Percentiles rank a stretch among this genome's conserved stretches.
These are phyloP conservation scores for Stachybotrys chlorohalonatus DNA, from an alignment of 2,329 filamentous ascomycete genomes.

Conservation along the genomic window DNA sequence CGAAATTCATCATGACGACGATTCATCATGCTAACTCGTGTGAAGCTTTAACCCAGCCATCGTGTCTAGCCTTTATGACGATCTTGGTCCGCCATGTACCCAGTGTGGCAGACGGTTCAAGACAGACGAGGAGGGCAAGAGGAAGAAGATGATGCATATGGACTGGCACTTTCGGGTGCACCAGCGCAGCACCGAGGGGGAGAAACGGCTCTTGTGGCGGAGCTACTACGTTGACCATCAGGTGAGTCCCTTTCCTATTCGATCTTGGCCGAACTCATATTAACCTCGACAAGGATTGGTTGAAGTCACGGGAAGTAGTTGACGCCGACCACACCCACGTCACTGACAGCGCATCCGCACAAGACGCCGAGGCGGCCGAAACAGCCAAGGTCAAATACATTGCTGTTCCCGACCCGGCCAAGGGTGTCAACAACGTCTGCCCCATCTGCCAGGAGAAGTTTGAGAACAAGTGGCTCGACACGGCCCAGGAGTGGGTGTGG, in stretches of 20 bases:
- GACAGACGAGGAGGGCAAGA: constrained; percentile 65
- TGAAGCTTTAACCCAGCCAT: constrained; percentile 64
- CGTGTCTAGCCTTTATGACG: constrained; percentile 67
- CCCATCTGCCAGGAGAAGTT: constrained; percentile 96
- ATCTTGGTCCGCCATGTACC: constrained; percentile 76
- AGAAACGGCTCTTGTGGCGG: constrained; percentile 78
- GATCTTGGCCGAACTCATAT: constrained; percentile 1
- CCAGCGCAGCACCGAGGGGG: constrained; percentile 75
- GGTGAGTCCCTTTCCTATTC: constrained; percentile 35
- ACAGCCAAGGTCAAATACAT: constrained; percentile 59
- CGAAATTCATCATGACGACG: background rate
- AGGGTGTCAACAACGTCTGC: constrained; percentile 68
- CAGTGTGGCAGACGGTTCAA: constrained; percentile 86
- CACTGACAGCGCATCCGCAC: constrained; percentile 20
- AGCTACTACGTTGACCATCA: constrained; percentile 92
- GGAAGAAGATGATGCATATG: constrained; percentile 84
- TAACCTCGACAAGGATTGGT: constrained; percentile 63
- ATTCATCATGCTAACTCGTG: constrained; percentile 6
- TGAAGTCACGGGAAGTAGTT: constrained; percentile 71
- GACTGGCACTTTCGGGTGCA: constrained; percentile 98
- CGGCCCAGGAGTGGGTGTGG: constrained; percentile 95
- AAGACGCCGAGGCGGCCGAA: constrained; percentile 26
- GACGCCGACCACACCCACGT: constrained; percentile 47
- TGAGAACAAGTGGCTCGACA: constrained; percentile 83
- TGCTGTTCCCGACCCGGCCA: constrained; percentile 70